These are phyloP conservation scores for Epichloe scottii DNA, from an alignment of 2,329 filamentous ascomycete genomes.

Conservation along the genomic window DNA sequence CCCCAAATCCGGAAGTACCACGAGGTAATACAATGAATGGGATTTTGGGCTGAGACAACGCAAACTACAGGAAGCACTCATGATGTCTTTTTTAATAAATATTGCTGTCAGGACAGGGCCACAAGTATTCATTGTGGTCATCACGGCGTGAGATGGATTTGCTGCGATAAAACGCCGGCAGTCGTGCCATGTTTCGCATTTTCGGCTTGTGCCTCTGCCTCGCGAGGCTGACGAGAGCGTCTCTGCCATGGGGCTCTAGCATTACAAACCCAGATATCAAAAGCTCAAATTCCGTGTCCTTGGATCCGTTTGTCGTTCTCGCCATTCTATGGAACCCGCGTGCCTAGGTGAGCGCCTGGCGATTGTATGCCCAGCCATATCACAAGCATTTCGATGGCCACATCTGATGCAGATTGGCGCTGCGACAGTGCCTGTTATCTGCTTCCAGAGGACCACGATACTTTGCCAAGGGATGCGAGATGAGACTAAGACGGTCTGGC, in stretches of 20 bases:
- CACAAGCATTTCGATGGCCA: slow-evolving; percentile 2
- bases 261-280: neutral
- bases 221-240: neutral
- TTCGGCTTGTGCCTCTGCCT: neutral
- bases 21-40: neutral
- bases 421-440: neutral
- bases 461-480: neutral
- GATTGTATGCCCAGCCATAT: slow-evolving; percentile 1
- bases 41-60: too few species aligned
- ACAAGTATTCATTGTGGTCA: too few species aligned
- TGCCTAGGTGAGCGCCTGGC: neutral
- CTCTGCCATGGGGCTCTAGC: neutral
- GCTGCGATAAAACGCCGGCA: neutral
- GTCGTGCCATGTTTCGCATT: neutral
- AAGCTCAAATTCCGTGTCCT: neutral
- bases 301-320: slow-evolving; percentile 2
- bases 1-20: neutral
- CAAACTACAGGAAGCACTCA: too few species aligned
- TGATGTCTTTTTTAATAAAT: too few species aligned
- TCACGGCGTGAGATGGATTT: too few species aligned
- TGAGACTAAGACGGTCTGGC: neutral
- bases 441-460: neutral
- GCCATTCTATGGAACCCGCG: slow-evolving; percentile 4
- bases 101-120: too few species aligned
- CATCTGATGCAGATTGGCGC: slow-evolving; percentile 2